These are phyloP conservation scores for Theileria annulata DNA, from an alignment of 169 alveolate species.

Conservation along the genomic window DNA sequence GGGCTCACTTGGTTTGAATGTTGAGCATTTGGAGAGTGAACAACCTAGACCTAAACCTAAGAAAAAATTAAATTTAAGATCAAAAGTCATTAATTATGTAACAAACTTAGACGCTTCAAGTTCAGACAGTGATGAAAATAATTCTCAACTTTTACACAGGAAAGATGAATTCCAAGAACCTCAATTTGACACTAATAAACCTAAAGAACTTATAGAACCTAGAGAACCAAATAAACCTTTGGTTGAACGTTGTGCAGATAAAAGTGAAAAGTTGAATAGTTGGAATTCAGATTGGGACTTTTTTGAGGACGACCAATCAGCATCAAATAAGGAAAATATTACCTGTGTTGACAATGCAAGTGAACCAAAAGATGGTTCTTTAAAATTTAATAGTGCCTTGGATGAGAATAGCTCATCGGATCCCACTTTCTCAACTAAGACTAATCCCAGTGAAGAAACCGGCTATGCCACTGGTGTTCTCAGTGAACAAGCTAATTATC, in stretches of 20 bases:
- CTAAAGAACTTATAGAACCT: too few species aligned
- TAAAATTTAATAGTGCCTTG: neutral
- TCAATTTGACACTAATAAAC: neutral
- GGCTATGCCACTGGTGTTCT: too few species aligned
- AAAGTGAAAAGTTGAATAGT: neutral
- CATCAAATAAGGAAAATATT: neutral
- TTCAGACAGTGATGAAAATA: neutral
- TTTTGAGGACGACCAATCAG: slow-evolving; percentile 36
- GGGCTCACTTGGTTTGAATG: neutral
- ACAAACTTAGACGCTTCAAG: neutral
- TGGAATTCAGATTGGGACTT: slow-evolving; percentile 61
- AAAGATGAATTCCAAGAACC: neutral
- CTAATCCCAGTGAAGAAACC: too few species aligned
- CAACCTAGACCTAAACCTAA: neutral
- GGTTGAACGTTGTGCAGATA: neutral
- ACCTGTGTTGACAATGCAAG: neutral
- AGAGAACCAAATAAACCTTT: neutral
- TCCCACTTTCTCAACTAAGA: neutral
- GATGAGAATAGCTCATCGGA: neutral
- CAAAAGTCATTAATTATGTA: slow-evolving; percentile 7
- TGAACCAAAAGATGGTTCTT: neutral
- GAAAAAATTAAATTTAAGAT: neutral
- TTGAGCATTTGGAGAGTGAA: neutral
- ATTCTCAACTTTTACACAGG: neutral
- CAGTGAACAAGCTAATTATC: too few species aligned